These are phyloP conservation scores for Leishmania major DNA, from an alignment of 208 protist species.

Conservation along the genomic window DNA sequence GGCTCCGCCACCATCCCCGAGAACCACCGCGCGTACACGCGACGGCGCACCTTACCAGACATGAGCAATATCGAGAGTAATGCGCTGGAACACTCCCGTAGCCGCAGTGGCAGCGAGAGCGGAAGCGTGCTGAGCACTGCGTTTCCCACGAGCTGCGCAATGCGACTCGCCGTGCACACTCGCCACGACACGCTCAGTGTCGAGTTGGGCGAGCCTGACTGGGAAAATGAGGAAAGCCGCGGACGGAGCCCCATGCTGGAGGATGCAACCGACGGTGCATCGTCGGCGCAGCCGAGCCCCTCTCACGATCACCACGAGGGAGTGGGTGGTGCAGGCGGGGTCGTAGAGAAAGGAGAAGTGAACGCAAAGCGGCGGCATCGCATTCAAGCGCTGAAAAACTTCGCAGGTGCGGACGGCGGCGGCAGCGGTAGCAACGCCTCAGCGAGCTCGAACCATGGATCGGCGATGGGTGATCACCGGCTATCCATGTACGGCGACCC, in stretches of 20 bases:
- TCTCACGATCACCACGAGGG: background rate
- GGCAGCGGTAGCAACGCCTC: background rate
- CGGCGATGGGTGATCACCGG: background rate
- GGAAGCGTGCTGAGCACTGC: constrained; percentile 31
- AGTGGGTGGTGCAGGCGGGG: background rate
- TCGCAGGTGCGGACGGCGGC: background rate
- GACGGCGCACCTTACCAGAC: constrained; percentile 19
- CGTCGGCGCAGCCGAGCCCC: constrained; percentile 1
- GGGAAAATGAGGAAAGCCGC: constrained; percentile 3
- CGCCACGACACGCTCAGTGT: constrained; percentile 8
- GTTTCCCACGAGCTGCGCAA: constrained; percentile 11
- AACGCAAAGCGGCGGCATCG: background rate
- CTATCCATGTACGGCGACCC: background rate
- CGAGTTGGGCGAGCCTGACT: constrained; percentile 13
- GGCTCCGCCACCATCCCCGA: background rate
- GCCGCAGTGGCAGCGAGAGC: constrained; percentile 22
- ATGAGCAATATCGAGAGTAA: constrained; percentile 6
- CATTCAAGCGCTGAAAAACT: background rate
- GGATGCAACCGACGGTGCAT: background rate
- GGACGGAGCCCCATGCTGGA: background rate
- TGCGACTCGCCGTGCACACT: constrained; percentile 20
- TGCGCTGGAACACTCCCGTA: constrained; percentile 19
- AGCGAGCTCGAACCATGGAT: background rate
- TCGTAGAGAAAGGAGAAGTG: background rate
- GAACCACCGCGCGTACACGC: constrained; percentile 1